Conservation (phyloP, 1,284 basidiomycete genomes). For the Thelephora terrestris region DNA sequence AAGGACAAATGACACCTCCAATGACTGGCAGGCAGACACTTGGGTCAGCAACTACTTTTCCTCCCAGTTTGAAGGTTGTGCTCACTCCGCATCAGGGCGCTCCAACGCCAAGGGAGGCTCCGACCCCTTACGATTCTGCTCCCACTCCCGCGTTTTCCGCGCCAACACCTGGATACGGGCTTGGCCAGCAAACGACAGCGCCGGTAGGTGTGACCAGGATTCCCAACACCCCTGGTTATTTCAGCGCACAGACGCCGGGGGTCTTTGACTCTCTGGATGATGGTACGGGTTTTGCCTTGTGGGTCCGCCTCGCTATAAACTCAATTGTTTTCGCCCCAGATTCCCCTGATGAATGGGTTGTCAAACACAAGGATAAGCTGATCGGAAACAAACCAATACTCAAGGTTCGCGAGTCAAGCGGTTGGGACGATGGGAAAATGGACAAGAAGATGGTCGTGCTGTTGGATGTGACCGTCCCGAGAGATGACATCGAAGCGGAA, state of each 20-base stretch:
- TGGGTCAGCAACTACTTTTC: slow-evolving; percentile 13
- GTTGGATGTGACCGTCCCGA: too few relatives aligned
- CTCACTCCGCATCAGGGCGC: slow-evolving; percentile 6
- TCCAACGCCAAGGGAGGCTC: slow-evolving; percentile 7
- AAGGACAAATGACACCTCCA: slow-evolving; percentile 11
- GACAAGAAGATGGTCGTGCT: too few relatives aligned
- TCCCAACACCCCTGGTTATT: slow-evolving; percentile 21
- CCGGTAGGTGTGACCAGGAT: slow-evolving; percentile 9
- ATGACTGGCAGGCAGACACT: slow-evolving; percentile 7
- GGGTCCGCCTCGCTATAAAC: slow-evolving; percentile 8
- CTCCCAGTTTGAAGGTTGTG: neutral
- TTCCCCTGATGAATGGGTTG: neutral
- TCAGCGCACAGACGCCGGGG: slow-evolving; percentile 25
- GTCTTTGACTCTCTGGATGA: slow-evolving; percentile 1
- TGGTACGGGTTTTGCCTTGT: slow-evolving; percentile 7
- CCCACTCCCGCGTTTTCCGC: slow-evolving; percentile 12
- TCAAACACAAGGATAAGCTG: neutral
- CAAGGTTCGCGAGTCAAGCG: too few relatives aligned
- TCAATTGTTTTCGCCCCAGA: neutral
- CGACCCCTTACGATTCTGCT: neutral
- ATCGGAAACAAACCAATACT: too few relatives aligned
- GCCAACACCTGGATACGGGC: slow-evolving; percentile 21
- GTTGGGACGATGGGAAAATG: too few relatives aligned
- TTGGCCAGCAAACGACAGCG: slow-evolving; percentile 1
- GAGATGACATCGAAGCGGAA: too few relatives aligned